Evolutionary conservation across 148 eudicot genomes (phyloP).

Genomic region (Cornus kousa): DNA sequence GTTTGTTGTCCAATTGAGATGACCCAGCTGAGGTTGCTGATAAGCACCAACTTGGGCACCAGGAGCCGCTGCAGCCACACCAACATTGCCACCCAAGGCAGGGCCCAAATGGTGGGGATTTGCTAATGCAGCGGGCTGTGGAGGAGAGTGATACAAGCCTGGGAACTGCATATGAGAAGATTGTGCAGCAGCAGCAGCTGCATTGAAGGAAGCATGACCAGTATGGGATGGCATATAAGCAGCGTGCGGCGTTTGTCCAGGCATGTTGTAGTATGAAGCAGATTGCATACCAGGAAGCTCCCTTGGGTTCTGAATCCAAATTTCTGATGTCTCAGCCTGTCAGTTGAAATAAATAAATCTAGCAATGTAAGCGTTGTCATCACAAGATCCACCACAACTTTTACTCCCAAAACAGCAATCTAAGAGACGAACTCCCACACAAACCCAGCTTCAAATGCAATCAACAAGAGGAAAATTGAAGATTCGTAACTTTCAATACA

Average conservation of each 20-base stretch:
- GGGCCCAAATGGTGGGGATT: conserved; percentile 70
- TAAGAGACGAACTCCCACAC: too few relatives aligned
- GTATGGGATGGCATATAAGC: conserved; percentile 68
- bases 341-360: not conserved
- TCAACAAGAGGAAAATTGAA: not conserved
- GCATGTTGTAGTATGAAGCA: conserved; percentile 70
- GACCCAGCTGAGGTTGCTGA: conserved; percentile 79
- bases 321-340: conserved; percentile 81
- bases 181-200: conserved; percentile 56
- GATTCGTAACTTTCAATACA: not conserved
- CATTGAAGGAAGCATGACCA: conserved; percentile 67
- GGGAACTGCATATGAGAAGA: conserved; percentile 84
- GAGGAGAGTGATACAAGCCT: conserved; percentile 63
- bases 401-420: too few relatives aligned
- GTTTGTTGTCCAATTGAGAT: conserved; percentile 72
- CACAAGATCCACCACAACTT: too few relatives aligned
- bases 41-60: conserved; percentile 65
- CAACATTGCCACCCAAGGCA: conserved; percentile 48
- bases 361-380: not conserved
- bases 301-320: conserved; percentile 75
- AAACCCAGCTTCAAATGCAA: not conserved
- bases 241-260: conserved; percentile 68
- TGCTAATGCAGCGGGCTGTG: conserved; percentile 59
- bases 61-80: conserved; percentile 47
- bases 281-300: conserved; percentile 67